phyloP scores from a whole-genome alignment of 805 yeast genomes.

The Barnettozyma pratensis region DNA sequence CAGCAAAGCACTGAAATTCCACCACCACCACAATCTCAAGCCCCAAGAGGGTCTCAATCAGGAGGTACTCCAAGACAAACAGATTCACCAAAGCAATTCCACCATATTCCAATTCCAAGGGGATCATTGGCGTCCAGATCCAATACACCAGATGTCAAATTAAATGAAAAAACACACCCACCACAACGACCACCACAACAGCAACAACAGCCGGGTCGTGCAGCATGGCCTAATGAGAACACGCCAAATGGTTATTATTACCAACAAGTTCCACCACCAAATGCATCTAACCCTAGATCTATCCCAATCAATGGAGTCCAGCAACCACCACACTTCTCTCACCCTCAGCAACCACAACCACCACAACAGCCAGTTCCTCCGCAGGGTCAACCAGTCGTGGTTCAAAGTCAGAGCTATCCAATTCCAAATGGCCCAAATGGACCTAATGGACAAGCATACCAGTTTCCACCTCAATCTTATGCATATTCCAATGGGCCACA shows the following conservation, averaged over 20 bases:
- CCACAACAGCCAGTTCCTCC: slow-evolving; percentile 2
- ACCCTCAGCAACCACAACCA: slow-evolving; percentile 3
- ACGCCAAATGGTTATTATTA: neutral
- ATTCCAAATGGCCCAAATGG: slow-evolving; percentile 4
- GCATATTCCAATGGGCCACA: slow-evolving; percentile 22
- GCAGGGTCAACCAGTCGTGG: slow-evolving; percentile 4
- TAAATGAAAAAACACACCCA: neutral
- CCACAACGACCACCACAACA: slow-evolving; percentile 9
- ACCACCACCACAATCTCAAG: neutral
- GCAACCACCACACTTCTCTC: slow-evolving; percentile 1
- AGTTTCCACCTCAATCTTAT: slow-evolving; percentile 29
- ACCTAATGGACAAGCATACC: slow-evolving; percentile 13
- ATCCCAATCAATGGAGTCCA: neutral
- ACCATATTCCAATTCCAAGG: slow-evolving; percentile 24
- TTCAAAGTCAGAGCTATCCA: slow-evolving; percentile 2
- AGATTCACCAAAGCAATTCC: slow-evolving; percentile 21
- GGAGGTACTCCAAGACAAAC: neutral
- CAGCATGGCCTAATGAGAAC: neutral
- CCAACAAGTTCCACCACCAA: neutral
- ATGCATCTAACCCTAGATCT: neutral
- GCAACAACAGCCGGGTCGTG: slow-evolving; percentile 1
- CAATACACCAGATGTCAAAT: slow-evolving; percentile 11
- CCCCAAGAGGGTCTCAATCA: neutral
- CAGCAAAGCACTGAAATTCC: neutral
- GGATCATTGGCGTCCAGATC: slow-evolving; percentile 17